Evolutionary conservation across 2,329 filamentous ascomycete species (phyloP).

Genomic region (Ophiocordyceps camponoti-rufipedis): DNA sequence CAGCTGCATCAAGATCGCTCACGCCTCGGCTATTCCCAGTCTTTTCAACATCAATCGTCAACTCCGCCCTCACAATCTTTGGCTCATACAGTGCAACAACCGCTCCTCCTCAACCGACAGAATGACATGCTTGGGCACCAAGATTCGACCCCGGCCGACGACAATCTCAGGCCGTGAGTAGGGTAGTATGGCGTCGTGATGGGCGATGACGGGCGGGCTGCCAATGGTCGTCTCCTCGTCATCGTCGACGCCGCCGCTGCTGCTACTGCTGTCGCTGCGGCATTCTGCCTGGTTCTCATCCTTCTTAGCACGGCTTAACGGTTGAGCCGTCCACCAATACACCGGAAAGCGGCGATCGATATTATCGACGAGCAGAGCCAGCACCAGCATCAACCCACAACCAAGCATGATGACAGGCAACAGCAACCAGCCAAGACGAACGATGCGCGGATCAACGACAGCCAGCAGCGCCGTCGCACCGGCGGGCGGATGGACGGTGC

Average conservation of each 20-base stretch:
- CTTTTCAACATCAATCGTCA: no score
- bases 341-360: conserved; percentile 45
- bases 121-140: background rate
- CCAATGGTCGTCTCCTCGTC: conserved; percentile 2
- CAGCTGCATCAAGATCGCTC: no score
- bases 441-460: conserved; percentile 35
- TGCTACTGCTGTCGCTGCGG: background rate
- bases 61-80: background rate
- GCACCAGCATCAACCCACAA: conserved; percentile 38
- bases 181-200: background rate
- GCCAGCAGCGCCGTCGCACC: conserved; percentile 57
- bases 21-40: no score
- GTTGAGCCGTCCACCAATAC: conserved; percentile 48
- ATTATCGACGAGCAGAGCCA: conserved; percentile 51
- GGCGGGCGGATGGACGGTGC: conserved; percentile 56
- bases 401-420: conserved; percentile 45
- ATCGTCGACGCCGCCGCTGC: background rate
- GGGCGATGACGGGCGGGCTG: background rate
- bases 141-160: background rate
- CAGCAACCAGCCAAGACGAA: conserved; percentile 48
- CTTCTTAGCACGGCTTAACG: conserved; percentile 5
- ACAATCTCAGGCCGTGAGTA: background rate
- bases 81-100: background rate
- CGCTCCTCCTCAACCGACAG: background rate
- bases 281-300: background rate